Base-by-base conservation (phyloP, 345 rosid genomes). In the Conringia planisiliqua region DNA sequence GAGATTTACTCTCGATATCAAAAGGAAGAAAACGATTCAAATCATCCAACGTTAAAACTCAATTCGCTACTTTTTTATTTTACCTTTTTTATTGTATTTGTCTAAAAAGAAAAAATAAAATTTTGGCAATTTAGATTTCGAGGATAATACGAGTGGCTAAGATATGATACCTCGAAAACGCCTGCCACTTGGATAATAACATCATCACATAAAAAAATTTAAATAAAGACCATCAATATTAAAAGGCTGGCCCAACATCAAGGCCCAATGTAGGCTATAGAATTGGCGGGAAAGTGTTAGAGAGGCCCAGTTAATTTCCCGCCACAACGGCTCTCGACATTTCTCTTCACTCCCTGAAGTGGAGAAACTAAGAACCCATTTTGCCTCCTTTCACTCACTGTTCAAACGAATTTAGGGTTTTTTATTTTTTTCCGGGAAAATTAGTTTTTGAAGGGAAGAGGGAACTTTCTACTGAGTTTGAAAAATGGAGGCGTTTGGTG, bases 401-500 rank as follows among this genome's bases (percentile, higher is more conserved):
- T 74, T 63, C 39, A 26, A 70, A 47, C 72, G 44, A 40, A 3
- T 9, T 51, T 79, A 64, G 76, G 82, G 72, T 63, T 74, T 48
- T 13, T 26, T 66, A 20, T 43, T 48, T 54, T 52, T 66, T 38
- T 44, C 22, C 10, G 67, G 17, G 39, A 22, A 22, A 22, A 22
- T 22, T 22, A 22, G 1, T 2, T 22, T 22, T 22, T 22, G 24
- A 22, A 22, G 24, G 24, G 24, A 22, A 22, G 2, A 22, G 24
- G 24, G 50, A 52, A 3, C 3, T 24, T 10, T 30, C 27, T 42
- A 51, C 18, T 16, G 30, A 62, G 4, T 30, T 13, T 57, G 8
- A 20, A 44, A 74, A 77, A 87, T 91, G 97, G 92, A 91, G 43
- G 87, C 90, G 4, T 85, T 78, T 40, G 89, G 97, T 33, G 91